Percentiles rank a stretch among this genome's conserved stretches.
These are phyloP conservation scores for Fusarium azukiicola DNA, from an alignment of 2,329 filamentous ascomycete genomes.

Conservation along the genomic window DNA sequence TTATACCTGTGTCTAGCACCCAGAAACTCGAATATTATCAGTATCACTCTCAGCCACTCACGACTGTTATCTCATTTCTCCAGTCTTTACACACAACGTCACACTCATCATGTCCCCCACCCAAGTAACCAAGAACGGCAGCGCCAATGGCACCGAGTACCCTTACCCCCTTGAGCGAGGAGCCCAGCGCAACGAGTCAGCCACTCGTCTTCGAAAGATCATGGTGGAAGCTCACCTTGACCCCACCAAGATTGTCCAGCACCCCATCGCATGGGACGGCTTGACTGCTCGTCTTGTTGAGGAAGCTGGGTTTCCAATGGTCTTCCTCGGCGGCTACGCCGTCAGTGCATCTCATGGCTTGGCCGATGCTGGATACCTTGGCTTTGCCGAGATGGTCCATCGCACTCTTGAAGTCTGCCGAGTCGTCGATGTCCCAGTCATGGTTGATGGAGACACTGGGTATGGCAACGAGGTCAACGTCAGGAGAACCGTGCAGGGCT, in stretches of 20 bases:
- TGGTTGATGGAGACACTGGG: constrained; percentile 6
- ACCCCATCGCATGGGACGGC: constrained; percentile 2
- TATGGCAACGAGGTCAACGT: background rate
- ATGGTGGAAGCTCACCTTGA: constrained; percentile 7
- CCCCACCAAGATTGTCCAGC: background rate
- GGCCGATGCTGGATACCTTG: background rate
- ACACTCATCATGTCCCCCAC: background rate
- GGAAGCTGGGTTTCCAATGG: constrained; percentile 9
- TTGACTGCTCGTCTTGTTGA: constrained; percentile 5
- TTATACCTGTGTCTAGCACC: background rate
- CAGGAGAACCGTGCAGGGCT: constrained; percentile 5
- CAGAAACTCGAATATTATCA: background rate
- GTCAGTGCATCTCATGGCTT: background rate
- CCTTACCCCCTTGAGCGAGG: constrained; percentile 6
- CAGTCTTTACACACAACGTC: background rate
- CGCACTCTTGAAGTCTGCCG: background rate
- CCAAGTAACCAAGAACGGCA: background rate
- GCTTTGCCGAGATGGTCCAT: constrained; percentile 8
- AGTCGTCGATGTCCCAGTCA: background rate
- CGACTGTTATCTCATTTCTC: background rate
- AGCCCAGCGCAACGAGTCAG: background rate
- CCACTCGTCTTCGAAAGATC: background rate
- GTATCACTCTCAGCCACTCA: background rate
- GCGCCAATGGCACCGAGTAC: background rate
- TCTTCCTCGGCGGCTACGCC: background rate